phyloP scores from a whole-genome alignment of 306 rosid species.

The Carpinus fangiana region DNA sequence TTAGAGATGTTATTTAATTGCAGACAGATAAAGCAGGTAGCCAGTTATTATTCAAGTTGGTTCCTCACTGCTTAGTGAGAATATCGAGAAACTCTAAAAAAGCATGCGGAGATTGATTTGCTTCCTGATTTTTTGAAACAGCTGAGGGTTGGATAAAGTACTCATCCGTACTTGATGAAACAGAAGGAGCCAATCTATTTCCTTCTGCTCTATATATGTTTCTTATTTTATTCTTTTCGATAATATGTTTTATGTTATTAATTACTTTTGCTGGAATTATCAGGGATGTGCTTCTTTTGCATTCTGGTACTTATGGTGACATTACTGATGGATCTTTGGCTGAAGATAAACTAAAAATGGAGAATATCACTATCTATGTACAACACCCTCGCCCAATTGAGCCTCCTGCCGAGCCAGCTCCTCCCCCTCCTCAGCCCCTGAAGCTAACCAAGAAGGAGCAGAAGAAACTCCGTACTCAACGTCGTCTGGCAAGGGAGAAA shows the following conservation, averaged over 20 bases:
- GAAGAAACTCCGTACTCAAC: slow-evolving; percentile 92
- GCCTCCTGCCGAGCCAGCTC: slow-evolving; percentile 94
- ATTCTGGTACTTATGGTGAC: slow-evolving; percentile 62
- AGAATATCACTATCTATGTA: slow-evolving; percentile 72
- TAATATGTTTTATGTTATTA: neutral
- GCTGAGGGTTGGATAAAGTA: neutral
- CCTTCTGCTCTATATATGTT: neutral
- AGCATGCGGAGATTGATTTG: neutral
- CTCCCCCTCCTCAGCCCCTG: slow-evolving; percentile 98
- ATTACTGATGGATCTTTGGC: slow-evolving; percentile 39
- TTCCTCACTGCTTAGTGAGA: neutral
- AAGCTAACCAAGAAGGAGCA: slow-evolving; percentile 94
- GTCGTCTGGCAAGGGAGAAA: slow-evolving; percentile 87
- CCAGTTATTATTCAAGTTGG: neutral
- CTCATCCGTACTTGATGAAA: neutral
- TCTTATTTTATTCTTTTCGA: neutral
- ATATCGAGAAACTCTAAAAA: neutral
- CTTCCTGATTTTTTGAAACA: neutral
- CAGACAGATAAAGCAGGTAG: neutral
- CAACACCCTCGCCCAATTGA: slow-evolving; percentile 97
- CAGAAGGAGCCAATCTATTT: slow-evolving; percentile 1
- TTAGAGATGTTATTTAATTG: neutral
- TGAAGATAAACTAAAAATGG: slow-evolving; percentile 60
- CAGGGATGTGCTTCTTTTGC: slow-evolving; percentile 78
- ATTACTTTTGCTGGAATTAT: slow-evolving; percentile 18